Conservation (phyloP, 495 filamentous ascomycete species). For the Glutinoglossum americanum region DNA sequence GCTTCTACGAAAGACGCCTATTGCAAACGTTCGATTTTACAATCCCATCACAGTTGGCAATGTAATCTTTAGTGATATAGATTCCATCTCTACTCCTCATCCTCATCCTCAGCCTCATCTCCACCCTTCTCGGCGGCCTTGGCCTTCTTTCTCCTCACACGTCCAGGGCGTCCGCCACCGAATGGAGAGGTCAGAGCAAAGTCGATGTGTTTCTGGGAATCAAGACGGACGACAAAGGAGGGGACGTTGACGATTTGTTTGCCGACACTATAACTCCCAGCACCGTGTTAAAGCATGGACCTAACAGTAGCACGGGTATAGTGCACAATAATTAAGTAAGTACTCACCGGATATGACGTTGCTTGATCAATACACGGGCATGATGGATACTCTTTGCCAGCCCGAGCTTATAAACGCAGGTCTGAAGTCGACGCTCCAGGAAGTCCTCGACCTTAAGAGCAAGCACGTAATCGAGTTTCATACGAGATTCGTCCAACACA, state of each 20-base stretch:
- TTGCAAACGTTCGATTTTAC: constrained; percentile 20
- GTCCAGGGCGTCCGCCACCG: constrained; percentile 88
- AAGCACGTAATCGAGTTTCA: constrained; percentile 99
- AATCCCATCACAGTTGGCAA: constrained; percentile 11
- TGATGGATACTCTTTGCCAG: constrained; percentile 99
- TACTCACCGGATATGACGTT: constrained; percentile 79
- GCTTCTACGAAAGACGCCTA: background rate
- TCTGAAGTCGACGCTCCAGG: constrained; percentile 97
- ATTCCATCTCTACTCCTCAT: constrained; percentile 54
- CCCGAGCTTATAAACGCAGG: constrained; percentile 98
- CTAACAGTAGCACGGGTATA: background rate
- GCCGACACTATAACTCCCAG: constrained; percentile 40
- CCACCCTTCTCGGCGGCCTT: constrained; percentile 82
- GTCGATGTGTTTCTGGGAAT: constrained; percentile 99
- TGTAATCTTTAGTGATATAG: too few relatives aligned
- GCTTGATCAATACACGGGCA: constrained; percentile 95
- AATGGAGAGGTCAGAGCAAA: constrained; percentile 94
- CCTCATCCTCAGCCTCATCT: constrained; percentile 64
- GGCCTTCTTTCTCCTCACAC: constrained; percentile 98
- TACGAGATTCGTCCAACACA: constrained; percentile 98
- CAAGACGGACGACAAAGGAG: constrained; percentile 95
- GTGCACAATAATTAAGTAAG: too few relatives aligned
- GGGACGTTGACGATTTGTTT: constrained; percentile 99
- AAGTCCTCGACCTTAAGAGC: constrained; percentile 97
- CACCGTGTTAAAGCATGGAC: background rate